A percentile compares a stretch with the other conserved stretches of the same genome.
Evolutionary conservation across 179 eudicot species (phyloP).

Genomic region (Pouteria campechiana): DNA sequence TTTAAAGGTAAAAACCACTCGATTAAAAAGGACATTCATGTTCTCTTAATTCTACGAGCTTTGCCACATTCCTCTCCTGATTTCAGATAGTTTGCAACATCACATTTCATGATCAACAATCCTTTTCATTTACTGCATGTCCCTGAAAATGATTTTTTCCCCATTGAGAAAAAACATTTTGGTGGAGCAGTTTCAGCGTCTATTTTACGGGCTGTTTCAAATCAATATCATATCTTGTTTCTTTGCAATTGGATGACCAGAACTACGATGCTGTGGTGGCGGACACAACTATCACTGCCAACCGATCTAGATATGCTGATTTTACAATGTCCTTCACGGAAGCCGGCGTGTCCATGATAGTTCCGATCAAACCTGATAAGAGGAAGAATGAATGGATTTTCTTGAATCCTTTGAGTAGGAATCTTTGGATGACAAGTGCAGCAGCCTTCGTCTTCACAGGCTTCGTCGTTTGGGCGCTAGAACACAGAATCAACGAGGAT

Average conservation of each 20-base stretch:
- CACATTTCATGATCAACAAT: no score
- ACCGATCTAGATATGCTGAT: slow-evolving; percentile 27
- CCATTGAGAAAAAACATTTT: no score
- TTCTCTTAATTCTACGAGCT: no score
- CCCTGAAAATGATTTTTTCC: no score
- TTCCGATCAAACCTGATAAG: slow-evolving; percentile 14
- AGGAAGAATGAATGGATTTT: slow-evolving; percentile 25
- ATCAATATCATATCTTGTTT: neutral
- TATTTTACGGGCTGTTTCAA: neutral
- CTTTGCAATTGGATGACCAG: slow-evolving; percentile 6
- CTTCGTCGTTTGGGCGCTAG: slow-evolving; percentile 38
- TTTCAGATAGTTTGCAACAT: no score
- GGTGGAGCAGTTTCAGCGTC: no score
- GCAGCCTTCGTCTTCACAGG: slow-evolving; percentile 25
- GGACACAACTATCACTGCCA: slow-evolving; percentile 25
- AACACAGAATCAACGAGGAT: slow-evolving; percentile 29
- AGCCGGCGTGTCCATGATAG: slow-evolving; percentile 33
- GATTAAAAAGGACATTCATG: no score
- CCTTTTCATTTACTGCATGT: no score
- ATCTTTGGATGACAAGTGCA: slow-evolving; percentile 25
- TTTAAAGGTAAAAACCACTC: no score
- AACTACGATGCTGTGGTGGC: slow-evolving; percentile 30
- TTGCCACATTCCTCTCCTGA: no score
- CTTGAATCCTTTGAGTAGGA: slow-evolving; percentile 26
- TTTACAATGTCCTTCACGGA: slow-evolving; percentile 34